Percentiles rank a stretch among this genome's conserved stretches.
Conservation (phyloP, 768 basidiomycete genomes). For the Pleurotus sapidus region DNA sequence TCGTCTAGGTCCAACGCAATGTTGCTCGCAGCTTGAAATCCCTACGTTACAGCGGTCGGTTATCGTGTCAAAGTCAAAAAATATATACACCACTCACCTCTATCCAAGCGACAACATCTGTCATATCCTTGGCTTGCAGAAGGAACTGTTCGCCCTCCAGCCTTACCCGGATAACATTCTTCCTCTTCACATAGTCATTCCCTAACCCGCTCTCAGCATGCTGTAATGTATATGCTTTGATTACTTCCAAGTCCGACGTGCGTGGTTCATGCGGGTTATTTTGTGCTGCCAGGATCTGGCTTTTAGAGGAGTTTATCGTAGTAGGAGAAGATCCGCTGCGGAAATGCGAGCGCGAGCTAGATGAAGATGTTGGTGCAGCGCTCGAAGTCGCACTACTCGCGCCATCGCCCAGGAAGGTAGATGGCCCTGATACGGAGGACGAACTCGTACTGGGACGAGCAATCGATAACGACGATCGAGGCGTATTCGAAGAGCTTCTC, state of each 20-base stretch:
- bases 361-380: background rate
- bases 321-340: background rate
- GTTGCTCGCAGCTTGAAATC: constrained; percentile 88
- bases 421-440: constrained; percentile 24
- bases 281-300: background rate
- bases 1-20: constrained; percentile 91
- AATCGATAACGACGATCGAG: constrained; percentile 2
- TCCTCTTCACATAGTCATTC: constrained; percentile 91
- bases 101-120: constrained; percentile 91
- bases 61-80: too few relatives aligned
- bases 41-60: constrained; percentile 34
- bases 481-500: constrained; percentile 1
- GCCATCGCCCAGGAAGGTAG: constrained; percentile 28
- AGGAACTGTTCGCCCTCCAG: constrained; percentile 97
- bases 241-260: constrained; percentile 38
- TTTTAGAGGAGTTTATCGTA: background rate
- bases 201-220: constrained; percentile 92
- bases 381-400: too few relatives aligned
- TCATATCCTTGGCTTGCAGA: constrained; percentile 81
- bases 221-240: constrained; percentile 80
- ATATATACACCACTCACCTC: constrained; percentile 86
- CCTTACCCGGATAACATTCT: constrained; percentile 89
- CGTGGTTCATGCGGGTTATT: constrained; percentile 34
- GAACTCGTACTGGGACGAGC: constrained; percentile 6
- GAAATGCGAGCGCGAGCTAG: background rate